Conservation (phyloP, 495 filamentous ascomycete genomes). For the Talaromyces liani region DNA sequence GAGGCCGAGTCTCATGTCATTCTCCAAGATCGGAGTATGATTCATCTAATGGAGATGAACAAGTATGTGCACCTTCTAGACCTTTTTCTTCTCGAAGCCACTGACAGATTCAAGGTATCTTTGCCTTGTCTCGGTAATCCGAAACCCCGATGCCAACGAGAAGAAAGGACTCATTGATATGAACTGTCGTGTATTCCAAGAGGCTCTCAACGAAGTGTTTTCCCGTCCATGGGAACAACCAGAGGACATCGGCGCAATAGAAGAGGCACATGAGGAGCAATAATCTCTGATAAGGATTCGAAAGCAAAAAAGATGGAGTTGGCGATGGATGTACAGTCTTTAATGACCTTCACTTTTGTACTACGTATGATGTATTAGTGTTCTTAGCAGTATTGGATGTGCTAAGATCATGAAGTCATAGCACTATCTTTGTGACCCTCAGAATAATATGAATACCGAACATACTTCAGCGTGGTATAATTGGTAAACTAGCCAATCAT, state of each 20-base stretch:
- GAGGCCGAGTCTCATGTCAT: slow-evolving; percentile 76
- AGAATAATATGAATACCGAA: not conserved
- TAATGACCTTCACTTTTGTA: not conserved
- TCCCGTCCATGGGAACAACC: slow-evolving; percentile 35
- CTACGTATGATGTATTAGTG: not conserved
- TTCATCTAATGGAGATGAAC: slow-evolving; percentile 87
- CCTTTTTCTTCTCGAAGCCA: not conserved
- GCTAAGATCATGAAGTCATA: not conserved
- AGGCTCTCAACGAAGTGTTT: slow-evolving; percentile 51
- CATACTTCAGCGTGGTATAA: not conserved
- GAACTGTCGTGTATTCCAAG: slow-evolving; percentile 54
- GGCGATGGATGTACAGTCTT: not conserved
- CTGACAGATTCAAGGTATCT: slow-evolving; percentile 38
- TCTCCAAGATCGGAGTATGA: slow-evolving; percentile 69
- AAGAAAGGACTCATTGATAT: slow-evolving; percentile 55
- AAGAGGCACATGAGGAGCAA: not conserved
- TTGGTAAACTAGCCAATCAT: not conserved
- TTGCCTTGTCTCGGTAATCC: slow-evolving; percentile 69
- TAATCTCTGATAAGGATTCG: not conserved
- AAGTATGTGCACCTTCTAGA: slow-evolving; percentile 46
- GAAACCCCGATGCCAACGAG: slow-evolving; percentile 49
- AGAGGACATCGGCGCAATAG: not conserved
- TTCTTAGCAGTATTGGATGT: not conserved
- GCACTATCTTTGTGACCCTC: not conserved
- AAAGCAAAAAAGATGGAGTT: not conserved